Percentiles rank a stretch among this genome's conserved stretches.
Evolutionary conservation across 176 grass and related monocot genomes (phyloP).

Genomic region (Thinopyrum elongatum): DNA sequence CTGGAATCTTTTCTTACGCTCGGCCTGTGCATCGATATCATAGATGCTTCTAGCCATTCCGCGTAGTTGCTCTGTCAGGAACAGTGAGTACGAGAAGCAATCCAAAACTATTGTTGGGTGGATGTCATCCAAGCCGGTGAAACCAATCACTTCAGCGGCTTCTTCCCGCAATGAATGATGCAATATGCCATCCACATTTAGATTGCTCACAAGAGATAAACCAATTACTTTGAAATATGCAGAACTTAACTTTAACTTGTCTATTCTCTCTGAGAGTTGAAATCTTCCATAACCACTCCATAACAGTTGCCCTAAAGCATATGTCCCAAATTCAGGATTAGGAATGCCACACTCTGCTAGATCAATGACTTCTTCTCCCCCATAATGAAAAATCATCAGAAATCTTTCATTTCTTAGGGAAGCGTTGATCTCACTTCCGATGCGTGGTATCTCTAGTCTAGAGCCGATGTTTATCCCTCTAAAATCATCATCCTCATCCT

Average conservation of each 20-base stretch:
- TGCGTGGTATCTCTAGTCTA: background rate
- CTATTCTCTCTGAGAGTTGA: background rate
- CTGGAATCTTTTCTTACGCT: too few relatives aligned
- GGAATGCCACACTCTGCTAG: background rate
- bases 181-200: background rate
- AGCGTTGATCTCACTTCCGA: background rate
- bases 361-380: background rate
- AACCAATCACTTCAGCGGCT: background rate
- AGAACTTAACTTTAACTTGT: background rate
- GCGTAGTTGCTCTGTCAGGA: background rate
- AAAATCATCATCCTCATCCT: background rate
- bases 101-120: background rate
- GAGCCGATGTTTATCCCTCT: background rate
- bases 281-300: background rate
- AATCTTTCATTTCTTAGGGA: background rate
- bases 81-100: background rate
- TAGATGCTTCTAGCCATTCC: too few relatives aligned
- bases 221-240: background rate
- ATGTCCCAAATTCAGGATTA: background rate
- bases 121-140: background rate
- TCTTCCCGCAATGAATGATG: background rate
- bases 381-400: constrained; percentile 2
- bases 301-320: background rate
- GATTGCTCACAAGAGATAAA: background rate
- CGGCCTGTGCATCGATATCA: too few relatives aligned